Evolutionary conservation across 371 early-diverging fungal species (phyloP).

Genomic region (Encephalitozoon hellem): DNA sequence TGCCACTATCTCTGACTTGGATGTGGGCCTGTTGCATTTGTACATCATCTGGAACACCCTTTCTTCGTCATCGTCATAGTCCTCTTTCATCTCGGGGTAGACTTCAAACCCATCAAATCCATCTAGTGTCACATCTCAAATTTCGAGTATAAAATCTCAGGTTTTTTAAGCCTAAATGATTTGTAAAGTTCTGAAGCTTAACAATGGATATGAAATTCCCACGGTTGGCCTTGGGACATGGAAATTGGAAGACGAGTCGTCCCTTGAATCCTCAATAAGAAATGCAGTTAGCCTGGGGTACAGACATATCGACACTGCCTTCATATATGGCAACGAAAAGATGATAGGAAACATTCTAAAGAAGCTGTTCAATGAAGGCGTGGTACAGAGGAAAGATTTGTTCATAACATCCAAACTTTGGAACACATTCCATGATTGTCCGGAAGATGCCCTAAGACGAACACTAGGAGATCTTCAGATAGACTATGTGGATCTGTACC

Average conservation of each 20-base stretch:
- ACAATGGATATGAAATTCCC: constrained; percentile 47
- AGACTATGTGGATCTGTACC: constrained; percentile 76
- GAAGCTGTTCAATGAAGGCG: constrained; percentile 63
- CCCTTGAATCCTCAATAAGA: constrained; percentile 63
- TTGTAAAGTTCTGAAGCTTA: constrained; percentile 38
- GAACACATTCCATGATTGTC: constrained; percentile 64
- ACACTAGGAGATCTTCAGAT: constrained; percentile 68
- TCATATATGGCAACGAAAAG: constrained; percentile 69
- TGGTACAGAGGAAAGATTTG: constrained; percentile 66
- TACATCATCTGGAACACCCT: constrained; percentile 19
- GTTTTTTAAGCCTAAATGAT: background rate
- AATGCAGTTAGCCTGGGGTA: constrained; percentile 65
- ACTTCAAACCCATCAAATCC: background rate
- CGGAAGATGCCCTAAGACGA: constrained; percentile 59
- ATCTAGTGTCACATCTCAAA: background rate
- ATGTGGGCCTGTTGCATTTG: constrained; percentile 23
- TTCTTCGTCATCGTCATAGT: background rate
- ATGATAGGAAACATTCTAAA: constrained; percentile 68
- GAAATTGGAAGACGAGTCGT: constrained; percentile 53
- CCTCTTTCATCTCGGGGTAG: background rate
- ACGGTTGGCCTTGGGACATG: constrained; percentile 58
- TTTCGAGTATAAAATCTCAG: background rate
- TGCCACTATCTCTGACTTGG: constrained; percentile 6
- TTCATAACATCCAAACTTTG: constrained; percentile 81
- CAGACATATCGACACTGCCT: constrained; percentile 69